These are phyloP conservation scores for Candida peoriensis DNA, from an alignment of 805 yeast genomes.

Conservation along the genomic window DNA sequence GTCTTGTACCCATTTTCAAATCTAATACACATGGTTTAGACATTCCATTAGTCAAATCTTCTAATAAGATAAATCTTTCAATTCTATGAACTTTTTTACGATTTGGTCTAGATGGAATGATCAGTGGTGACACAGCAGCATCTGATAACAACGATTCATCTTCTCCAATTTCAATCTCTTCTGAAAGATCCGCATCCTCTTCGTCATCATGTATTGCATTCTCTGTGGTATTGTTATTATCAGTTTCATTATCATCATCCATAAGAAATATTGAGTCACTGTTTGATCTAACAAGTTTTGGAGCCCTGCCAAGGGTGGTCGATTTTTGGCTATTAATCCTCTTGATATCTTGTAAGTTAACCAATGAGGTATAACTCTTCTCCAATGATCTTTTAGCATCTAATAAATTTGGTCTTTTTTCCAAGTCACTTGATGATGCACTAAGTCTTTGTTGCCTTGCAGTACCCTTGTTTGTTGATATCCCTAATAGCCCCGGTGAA, in stretches of 20 bases:
- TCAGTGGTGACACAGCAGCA: conserved; percentile 17
- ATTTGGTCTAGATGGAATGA: conserved; percentile 16
- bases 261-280: too few species aligned
- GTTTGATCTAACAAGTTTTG: conserved; percentile 6
- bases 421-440: conserved; percentile 21
- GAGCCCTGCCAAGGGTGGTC: neutral
- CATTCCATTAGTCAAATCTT: conserved; percentile 85
- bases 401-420: conserved; percentile 14
- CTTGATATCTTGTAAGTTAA: conserved; percentile 18
- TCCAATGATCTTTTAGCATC: conserved; percentile 8
- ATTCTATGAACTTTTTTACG: conserved; percentile 46
- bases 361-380: conserved; percentile 20
- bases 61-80: conserved; percentile 80
- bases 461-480: conserved; percentile 2
- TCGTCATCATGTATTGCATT: conserved; percentile 19
- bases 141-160: conserved; percentile 8
- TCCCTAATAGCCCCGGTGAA: conserved; percentile 15
- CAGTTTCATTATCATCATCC: neutral
- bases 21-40: conserved; percentile 86
- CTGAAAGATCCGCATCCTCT: conserved; percentile 5
- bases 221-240: neutral
- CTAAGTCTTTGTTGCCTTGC: conserved; percentile 18
- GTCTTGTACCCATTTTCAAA: conserved; percentile 97
- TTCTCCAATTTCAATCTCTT: too few species aligned
- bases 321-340: too few species aligned